These are phyloP conservation scores for Trichoderma sp. DNA, from an alignment of 2,329 filamentous ascomycete genomes.

Conservation along the genomic window DNA sequence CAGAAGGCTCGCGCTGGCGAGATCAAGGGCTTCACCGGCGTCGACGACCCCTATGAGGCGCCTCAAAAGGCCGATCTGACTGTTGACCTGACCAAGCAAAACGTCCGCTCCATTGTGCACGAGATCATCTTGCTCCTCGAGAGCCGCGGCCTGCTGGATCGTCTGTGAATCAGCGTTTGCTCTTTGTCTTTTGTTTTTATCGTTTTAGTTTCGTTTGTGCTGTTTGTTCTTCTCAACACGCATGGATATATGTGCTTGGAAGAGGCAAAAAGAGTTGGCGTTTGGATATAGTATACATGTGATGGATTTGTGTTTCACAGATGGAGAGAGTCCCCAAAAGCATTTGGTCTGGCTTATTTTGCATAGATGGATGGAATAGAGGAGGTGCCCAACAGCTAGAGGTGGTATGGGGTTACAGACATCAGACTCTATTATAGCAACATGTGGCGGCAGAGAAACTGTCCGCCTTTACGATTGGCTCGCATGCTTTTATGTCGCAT, in stretches of 20 bases:
- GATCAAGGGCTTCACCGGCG: constrained; percentile 97
- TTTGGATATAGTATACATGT: constrained; percentile 1
- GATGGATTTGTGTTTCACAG: neutral
- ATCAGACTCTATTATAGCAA: neutral
- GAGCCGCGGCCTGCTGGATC: constrained; percentile 83
- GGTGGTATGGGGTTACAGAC: neutral
- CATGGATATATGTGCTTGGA: neutral
- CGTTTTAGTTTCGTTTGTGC: neutral
- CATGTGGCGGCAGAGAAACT: neutral
- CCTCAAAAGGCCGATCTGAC: constrained; percentile 80
- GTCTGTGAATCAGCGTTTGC: constrained; percentile 44
- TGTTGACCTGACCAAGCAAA: constrained; percentile 83
- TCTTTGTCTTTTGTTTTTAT: neutral
- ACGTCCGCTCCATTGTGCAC: constrained; percentile 90
- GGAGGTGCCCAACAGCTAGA: neutral
- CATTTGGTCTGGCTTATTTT: neutral
- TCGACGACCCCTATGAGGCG: constrained; percentile 93
- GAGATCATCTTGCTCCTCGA: constrained; percentile 94
- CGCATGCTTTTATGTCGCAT: neutral
- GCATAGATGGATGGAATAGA: neutral
- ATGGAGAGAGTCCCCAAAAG: neutral
- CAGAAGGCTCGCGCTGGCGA: constrained; percentile 79
- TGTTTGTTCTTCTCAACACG: neutral
- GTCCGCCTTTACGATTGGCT: neutral
- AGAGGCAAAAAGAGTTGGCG: constrained; percentile 7